Percentiles rank a stretch among this genome's conserved stretches.
These are phyloP conservation scores for Cytospora leucostoma DNA, from an alignment of 2,329 filamentous ascomycete genomes.

Conservation along the genomic window DNA sequence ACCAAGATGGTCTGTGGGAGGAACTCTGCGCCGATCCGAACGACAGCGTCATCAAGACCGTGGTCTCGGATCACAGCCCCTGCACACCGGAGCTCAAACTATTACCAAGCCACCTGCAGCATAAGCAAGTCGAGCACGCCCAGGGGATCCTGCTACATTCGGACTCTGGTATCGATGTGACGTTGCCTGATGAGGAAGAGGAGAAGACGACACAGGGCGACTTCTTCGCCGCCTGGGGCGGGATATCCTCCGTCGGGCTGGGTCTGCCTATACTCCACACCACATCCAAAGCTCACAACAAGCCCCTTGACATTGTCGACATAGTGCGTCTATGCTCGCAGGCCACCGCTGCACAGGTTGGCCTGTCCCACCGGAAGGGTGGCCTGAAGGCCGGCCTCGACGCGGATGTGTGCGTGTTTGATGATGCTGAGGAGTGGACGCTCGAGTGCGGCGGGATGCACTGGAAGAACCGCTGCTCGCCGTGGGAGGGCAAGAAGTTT, in stretches of 20 bases:
- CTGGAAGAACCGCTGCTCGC: constrained; percentile 90
- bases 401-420: constrained; percentile 89
- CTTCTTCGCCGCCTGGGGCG: constrained; percentile 96
- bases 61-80: constrained; percentile 94
- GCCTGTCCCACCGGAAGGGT: constrained; percentile 80
- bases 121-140: constrained; percentile 27
- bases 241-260: constrained; percentile 90
- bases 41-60: constrained; percentile 83
- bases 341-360: constrained; percentile 87
- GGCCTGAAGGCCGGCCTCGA: constrained; percentile 79
- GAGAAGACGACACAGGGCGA: constrained; percentile 61
- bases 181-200: constrained; percentile 36
- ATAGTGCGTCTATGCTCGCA: constrained; percentile 83
- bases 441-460: constrained; percentile 79
- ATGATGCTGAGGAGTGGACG: constrained; percentile 77
- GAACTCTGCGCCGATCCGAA: constrained; percentile 63
- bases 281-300: constrained; percentile 58
- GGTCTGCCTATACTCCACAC: constrained; percentile 91
- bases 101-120: constrained; percentile 67
- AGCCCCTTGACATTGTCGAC: constrained; percentile 63
- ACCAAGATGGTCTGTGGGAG: constrained; percentile 84
- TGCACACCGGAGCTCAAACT: constrained; percentile 95
- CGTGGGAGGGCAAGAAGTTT: constrained; percentile 81
- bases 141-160: constrained; percentile 46
- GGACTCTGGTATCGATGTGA: constrained; percentile 57